phyloP scores from a whole-genome alignment of 305 asterid genomes.

The Withania somnifera region DNA sequence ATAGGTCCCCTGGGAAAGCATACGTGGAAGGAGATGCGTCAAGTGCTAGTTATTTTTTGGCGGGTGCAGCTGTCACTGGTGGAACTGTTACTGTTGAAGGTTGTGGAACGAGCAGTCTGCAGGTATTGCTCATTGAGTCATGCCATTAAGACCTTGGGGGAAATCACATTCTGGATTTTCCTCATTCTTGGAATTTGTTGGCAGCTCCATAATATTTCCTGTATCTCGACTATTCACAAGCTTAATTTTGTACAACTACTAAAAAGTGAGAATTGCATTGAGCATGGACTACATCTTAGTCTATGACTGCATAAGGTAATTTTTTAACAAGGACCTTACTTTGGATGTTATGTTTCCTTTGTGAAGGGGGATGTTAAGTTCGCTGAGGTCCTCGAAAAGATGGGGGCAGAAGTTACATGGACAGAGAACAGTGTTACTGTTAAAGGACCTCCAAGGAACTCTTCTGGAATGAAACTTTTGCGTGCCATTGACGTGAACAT shows the following conservation, averaged over 20 bases:
- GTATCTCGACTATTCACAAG: background rate
- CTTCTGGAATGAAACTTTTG: constrained; percentile 60
- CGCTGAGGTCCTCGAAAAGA: constrained; percentile 92
- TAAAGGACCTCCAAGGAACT: constrained; percentile 62
- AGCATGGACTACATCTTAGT: background rate
- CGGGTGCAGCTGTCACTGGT: constrained; percentile 97
- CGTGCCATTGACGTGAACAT: constrained; percentile 76
- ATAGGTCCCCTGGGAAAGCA: constrained; percentile 92
- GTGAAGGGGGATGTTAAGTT: constrained; percentile 92
- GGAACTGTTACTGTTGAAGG: constrained; percentile 98
- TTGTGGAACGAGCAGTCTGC: constrained; percentile 96
- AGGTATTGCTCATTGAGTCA: constrained; percentile 57
- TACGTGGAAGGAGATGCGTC: constrained; percentile 99
- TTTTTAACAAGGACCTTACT: background rate
- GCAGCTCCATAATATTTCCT: background rate
- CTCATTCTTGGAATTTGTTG: background rate
- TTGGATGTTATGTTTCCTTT: background rate
- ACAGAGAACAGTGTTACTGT: constrained; percentile 92
- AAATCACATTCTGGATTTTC: background rate
- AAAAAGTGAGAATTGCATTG: background rate
- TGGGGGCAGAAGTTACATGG: constrained; percentile 97
- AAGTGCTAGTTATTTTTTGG: constrained; percentile 99
- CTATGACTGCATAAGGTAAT: background rate
- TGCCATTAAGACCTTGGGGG: background rate
- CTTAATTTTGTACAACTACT: background rate